Conservation (phyloP, 2,329 filamentous ascomycete genomes). For the Chaetomium sp. region DNA sequence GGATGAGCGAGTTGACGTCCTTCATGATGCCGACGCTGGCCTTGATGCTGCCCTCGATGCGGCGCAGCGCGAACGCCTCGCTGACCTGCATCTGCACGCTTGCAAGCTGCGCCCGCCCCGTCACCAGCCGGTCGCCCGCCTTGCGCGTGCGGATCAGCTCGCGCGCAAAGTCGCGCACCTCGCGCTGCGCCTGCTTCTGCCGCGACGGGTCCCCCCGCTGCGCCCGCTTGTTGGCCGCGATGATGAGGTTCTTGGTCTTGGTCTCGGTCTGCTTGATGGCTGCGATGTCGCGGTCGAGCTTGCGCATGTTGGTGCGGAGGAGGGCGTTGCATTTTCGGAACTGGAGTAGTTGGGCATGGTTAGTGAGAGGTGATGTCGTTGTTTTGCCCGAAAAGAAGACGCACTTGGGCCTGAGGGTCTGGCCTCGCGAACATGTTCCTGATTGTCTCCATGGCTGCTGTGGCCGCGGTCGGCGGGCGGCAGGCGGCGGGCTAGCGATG, state of each 20-base stretch:
- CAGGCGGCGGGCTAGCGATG: neutral
- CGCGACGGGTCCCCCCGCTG: constrained; percentile 74
- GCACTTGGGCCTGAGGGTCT: constrained; percentile 88
- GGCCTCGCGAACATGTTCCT: constrained; percentile 87
- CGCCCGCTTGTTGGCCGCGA: constrained; percentile 78
- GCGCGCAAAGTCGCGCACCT: constrained; percentile 84
- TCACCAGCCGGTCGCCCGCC: constrained; percentile 72
- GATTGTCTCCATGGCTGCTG: constrained; percentile 75
- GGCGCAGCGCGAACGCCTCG: constrained; percentile 91
- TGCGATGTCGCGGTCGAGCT: constrained; percentile 89
- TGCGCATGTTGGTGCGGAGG: constrained; percentile 86
- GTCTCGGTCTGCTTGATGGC: constrained; percentile 75
- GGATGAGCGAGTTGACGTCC: constrained; percentile 85
- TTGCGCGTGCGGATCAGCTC: constrained; percentile 84
- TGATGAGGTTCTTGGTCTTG: constrained; percentile 83
- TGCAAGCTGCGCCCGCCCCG: constrained; percentile 86
- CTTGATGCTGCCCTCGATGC: constrained; percentile 90
- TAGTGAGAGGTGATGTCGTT: constrained; percentile 71
- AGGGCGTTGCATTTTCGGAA: constrained; percentile 93
- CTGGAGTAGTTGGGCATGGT: constrained; percentile 48
- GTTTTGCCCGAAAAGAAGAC: constrained; percentile 70
- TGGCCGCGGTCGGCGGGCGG: constrained; percentile 10
- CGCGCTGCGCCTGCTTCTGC: constrained; percentile 74
- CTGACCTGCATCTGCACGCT: constrained; percentile 97
- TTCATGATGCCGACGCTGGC: constrained; percentile 93